Evolutionary conservation across 345 rosid species (phyloP), one percentile per base, ranked within the genome.

Genomic region (Trapa bicornis): DNA sequence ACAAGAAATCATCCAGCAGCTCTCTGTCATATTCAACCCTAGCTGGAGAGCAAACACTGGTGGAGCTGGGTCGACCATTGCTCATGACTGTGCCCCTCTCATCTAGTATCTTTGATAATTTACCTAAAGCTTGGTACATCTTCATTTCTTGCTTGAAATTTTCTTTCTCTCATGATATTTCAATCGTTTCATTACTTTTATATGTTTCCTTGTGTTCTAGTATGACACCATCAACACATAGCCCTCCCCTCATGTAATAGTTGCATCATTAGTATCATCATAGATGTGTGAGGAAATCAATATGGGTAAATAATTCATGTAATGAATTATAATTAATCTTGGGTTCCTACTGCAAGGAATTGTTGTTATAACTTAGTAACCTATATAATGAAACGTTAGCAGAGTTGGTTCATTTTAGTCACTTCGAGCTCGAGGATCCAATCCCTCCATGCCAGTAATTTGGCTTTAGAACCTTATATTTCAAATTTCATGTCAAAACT

Each of bases 61-160:
- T 82, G 12, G 87, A 85, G 65, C 83, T 89, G 1, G 96, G 96
- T 9, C 88, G 97, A 66, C 97, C 99, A 13, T 80, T 91, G 86
- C 91, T 94, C 64, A 76, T 89, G 80, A 78, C 89, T 22, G 81
- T 83, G 37, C 75, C 93, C 50, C 75, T 87, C 14, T 80, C 95
- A 6, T 75, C 78, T 6, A 80, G 73, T 75, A 57, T 86, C 36
- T 67, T 84, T 2, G 92, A 85, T 53, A 77, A 86, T 68, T 82
- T 91, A 54, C 96, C 95, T 13, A 86, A 85, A 82, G 89, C 93
- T 72, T 94, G 99, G 99, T 94, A 91, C 75, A 80, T 36, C 36
- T 65, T 52, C 67, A 47, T 22, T 43, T 37, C 33, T 47, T 68
- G 33, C 37, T 65, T 36, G 70, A 47, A n/a, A 66, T 64, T 68